Conservation (phyloP, 1,284 basidiomycete genomes). For the Moesziomyces sp. region DNA sequence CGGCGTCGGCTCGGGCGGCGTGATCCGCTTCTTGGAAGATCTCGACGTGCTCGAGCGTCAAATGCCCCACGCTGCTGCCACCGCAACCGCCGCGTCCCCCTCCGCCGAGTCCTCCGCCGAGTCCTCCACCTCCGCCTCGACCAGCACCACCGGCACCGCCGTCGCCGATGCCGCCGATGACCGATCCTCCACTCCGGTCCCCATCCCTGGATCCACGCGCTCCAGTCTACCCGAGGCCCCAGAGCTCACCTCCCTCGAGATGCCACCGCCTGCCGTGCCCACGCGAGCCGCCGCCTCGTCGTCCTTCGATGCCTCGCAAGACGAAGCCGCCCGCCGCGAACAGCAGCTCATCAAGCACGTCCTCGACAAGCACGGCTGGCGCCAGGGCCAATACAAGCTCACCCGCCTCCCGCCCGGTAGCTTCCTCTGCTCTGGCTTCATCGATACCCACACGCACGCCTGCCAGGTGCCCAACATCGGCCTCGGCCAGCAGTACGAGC, state of each 20-base stretch:
- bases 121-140: slow-evolving; percentile 25
- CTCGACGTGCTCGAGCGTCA: slow-evolving; percentile 44
- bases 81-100: slow-evolving; percentile 6
- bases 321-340: slow-evolving; percentile 32
- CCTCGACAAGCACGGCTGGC: slow-evolving; percentile 52
- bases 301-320: slow-evolving; percentile 5
- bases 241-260: slow-evolving; percentile 38
- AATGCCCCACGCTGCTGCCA: slow-evolving; percentile 5
- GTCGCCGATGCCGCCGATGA: slow-evolving; percentile 18
- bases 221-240: slow-evolving; percentile 31
- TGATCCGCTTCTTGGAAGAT: slow-evolving; percentile 62
- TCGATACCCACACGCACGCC: slow-evolving; percentile 82
- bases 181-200: slow-evolving; percentile 48
- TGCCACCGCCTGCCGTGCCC: slow-evolving; percentile 42
- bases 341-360: slow-evolving; percentile 39
- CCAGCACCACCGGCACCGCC: slow-evolving; percentile 14
- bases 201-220: slow-evolving; percentile 31
- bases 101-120: slow-evolving; percentile 19
- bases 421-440: slow-evolving; percentile 86
- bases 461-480: slow-evolving; percentile 76
- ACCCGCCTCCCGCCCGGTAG: slow-evolving; percentile 75
- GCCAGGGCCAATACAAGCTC: slow-evolving; percentile 68
- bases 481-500: slow-evolving; percentile 71
- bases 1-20: slow-evolving; percentile 57
- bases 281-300: slow-evolving; percentile 14